These are phyloP conservation scores for Cadophora gregata DNA, from an alignment of 2,329 filamentous ascomycete genomes.

Conservation along the genomic window DNA sequence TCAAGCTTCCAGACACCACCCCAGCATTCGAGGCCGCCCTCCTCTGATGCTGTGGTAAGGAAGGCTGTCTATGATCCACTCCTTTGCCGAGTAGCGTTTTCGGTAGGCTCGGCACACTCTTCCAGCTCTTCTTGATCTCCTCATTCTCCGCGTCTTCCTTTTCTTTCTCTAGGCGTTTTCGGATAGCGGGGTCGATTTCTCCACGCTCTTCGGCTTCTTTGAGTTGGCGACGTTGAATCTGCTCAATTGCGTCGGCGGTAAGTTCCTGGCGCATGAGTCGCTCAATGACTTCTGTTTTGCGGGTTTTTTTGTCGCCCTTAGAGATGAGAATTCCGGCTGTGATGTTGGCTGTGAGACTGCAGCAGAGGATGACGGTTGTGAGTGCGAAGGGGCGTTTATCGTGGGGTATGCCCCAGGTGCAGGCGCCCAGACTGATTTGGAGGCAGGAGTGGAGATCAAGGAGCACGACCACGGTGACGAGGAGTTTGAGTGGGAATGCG, in stretches of 20 bases:
- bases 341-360: constrained; percentile 79
- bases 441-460: constrained; percentile 80
- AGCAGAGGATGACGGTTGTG: constrained; percentile 81
- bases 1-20: constrained; percentile 18
- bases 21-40: constrained; percentile 22
- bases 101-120: constrained; percentile 35
- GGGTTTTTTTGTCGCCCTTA: constrained; percentile 74
- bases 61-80: constrained; percentile 38
- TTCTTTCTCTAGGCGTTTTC: constrained; percentile 57
- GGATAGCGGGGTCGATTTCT: constrained; percentile 32
- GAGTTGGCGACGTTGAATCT: constrained; percentile 90
- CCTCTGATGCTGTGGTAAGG: constrained; percentile 32
- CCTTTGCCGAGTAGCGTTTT: constrained; percentile 40
- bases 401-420: constrained; percentile 80
- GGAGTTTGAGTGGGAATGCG: constrained; percentile 75
- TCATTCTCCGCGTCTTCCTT: constrained; percentile 48
- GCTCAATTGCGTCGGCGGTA: constrained; percentile 64
- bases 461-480: constrained; percentile 76
- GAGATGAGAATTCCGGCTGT: constrained; percentile 77
- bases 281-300: constrained; percentile 85
- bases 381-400: constrained; percentile 70
- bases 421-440: constrained; percentile 78
- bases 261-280: constrained; percentile 77
- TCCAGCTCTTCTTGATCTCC: constrained; percentile 40
- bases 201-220: constrained; percentile 68